A percentile compares a stretch with the other conserved stretches of the same genome.
Evolutionary conservation across 768 basidiomycete species (phyloP).

Genomic region (Porphyrellus cyaneotinctus): DNA sequence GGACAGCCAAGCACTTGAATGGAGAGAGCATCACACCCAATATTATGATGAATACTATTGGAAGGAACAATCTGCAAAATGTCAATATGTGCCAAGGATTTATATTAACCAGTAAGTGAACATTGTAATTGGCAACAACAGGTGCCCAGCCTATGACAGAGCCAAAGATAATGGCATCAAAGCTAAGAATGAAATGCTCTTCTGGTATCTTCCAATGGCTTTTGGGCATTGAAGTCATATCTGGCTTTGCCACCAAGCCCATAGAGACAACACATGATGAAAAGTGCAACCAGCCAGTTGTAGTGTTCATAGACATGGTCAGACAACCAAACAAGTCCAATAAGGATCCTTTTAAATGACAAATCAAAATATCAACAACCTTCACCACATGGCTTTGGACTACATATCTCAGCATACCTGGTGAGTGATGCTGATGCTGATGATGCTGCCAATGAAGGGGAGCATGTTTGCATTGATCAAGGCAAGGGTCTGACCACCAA

Average conservation of each 20-base stretch:
- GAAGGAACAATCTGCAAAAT: constrained; percentile 48
- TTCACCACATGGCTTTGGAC: too few species aligned
- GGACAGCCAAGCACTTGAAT: constrained; percentile 42
- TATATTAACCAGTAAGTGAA: constrained; percentile 43
- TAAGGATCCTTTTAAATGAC: too few species aligned
- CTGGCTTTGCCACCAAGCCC: constrained; percentile 47
- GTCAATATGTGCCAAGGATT: constrained; percentile 40
- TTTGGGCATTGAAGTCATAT: constrained; percentile 43
- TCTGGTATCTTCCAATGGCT: constrained; percentile 41
- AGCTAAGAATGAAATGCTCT: constrained; percentile 43
- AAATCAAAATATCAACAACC: too few species aligned
- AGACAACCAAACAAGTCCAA: constrained; percentile 48
- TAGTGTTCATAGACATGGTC: constrained; percentile 51
- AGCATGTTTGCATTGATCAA: constrained; percentile 43
- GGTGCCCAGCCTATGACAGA: constrained; percentile 48
- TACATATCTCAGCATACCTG: too few species aligned
- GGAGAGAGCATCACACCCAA: constrained; percentile 39
- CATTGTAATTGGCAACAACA: constrained; percentile 53
- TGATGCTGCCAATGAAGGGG: constrained; percentile 45
- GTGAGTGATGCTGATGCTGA: constrained; percentile 43
- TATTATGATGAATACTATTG: constrained; percentile 35
- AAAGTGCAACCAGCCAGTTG: constrained; percentile 46
- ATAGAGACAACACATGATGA: constrained; percentile 49
- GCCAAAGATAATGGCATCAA: constrained; percentile 50
- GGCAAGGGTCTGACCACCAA: constrained; percentile 50